These are phyloP conservation scores for Elsinoe necatrix DNA, from an alignment of 2,329 filamentous ascomycete genomes.

Conservation along the genomic window DNA sequence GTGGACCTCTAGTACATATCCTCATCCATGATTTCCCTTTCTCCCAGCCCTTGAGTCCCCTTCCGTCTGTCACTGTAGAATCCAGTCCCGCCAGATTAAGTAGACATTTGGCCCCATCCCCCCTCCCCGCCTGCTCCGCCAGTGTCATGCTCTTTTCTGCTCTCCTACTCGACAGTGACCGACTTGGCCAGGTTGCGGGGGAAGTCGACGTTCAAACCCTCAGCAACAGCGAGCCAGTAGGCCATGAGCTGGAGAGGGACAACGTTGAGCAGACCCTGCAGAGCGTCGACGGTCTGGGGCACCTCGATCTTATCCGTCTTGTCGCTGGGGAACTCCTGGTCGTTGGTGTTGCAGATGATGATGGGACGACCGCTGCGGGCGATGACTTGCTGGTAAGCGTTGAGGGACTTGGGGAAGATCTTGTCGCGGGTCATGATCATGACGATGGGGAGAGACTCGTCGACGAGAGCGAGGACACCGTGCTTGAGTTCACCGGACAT, in stretches of 20 bases:
- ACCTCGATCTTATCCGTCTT: constrained; percentile 97
- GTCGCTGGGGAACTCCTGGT: constrained; percentile 78
- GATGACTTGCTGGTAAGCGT: constrained; percentile 98
- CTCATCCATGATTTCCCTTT: neutral
- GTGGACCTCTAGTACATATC: constrained; percentile 5
- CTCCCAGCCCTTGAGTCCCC: neutral
- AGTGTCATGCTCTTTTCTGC: neutral
- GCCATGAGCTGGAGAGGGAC: constrained; percentile 96
- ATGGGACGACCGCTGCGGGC: constrained; percentile 93
- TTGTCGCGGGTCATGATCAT: constrained; percentile 97
- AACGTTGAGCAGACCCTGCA: constrained; percentile 96
- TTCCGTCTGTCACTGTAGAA: neutral
- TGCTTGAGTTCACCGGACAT: constrained; percentile 99
- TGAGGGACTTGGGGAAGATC: constrained; percentile 97
- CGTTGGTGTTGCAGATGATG: constrained; percentile 89
- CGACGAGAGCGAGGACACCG: constrained; percentile 91
- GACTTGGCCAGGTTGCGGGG: constrained; percentile 98
- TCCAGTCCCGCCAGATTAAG: constrained; percentile 15
- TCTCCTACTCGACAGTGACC: constrained; percentile 86
- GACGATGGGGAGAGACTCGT: constrained; percentile 97
- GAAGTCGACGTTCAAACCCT: constrained; percentile 97
- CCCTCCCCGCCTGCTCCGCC: no score
- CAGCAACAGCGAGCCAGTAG: constrained; percentile 95
- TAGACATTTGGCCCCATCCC: neutral
- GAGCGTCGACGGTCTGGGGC: constrained; percentile 85